Percentiles rank a stretch among this genome's conserved stretches.
These are phyloP conservation scores for Tylopilus orsonianus DNA, from an alignment of 1,284 basidiomycete genomes.

Conservation along the genomic window DNA sequence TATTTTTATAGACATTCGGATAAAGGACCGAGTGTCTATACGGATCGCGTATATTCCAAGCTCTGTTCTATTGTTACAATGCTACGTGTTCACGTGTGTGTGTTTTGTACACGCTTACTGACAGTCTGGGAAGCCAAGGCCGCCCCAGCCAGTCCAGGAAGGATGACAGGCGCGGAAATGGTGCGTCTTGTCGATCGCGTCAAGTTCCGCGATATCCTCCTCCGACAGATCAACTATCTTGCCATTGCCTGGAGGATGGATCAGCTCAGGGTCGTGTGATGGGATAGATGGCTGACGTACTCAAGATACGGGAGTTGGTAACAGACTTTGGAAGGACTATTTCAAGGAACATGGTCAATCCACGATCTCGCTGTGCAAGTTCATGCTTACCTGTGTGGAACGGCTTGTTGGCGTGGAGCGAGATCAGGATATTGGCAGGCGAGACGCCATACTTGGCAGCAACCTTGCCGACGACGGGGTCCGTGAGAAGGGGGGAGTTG, in stretches of 20 bases:
- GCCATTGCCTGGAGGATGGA: constrained; percentile 45
- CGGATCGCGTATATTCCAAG: constrained; percentile 1
- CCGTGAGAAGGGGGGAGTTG: constrained; percentile 65
- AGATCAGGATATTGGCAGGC: constrained; percentile 63
- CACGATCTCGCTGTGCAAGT: background rate
- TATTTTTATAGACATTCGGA: constrained; percentile 12
- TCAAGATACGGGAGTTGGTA: constrained; percentile 53
- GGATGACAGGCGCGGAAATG: constrained; percentile 66
- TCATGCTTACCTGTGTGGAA: constrained; percentile 47
- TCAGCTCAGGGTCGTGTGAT: background rate
- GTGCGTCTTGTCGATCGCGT: constrained; percentile 53
- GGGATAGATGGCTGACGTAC: constrained; percentile 32
- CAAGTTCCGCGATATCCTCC: constrained; percentile 56
- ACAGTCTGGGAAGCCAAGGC: constrained; percentile 63
- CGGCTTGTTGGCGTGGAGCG: constrained; percentile 63
- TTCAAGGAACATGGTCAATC: background rate
- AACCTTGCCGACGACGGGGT: constrained; percentile 54
- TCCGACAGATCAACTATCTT: constrained; percentile 56
- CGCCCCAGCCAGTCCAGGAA: constrained; percentile 62
- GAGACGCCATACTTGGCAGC: constrained; percentile 53
- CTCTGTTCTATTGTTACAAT: background rate
- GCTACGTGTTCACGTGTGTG: constrained; percentile 6
- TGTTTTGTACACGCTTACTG: constrained; percentile 25
- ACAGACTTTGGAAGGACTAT: constrained; percentile 66
- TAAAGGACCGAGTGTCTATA: background rate